A percentile compares a stretch with the other conserved stretches of the same genome.
Evolutionary conservation across 306 rosid species (phyloP).

Genomic region (Cyclanthera cordifolia): DNA sequence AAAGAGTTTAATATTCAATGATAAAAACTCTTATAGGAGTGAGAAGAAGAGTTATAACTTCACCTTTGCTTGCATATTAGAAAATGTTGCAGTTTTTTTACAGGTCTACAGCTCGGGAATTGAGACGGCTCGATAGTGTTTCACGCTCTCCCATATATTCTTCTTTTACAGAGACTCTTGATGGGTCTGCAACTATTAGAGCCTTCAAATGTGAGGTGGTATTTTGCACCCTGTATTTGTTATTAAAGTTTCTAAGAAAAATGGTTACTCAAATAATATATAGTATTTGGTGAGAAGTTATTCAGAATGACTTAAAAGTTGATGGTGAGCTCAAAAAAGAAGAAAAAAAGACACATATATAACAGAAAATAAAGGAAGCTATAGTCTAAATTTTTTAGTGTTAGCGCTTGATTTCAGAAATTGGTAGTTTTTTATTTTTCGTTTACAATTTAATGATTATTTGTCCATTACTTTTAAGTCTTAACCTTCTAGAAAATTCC

Average conservation of each 20-base stretch:
- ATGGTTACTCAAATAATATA: not conserved
- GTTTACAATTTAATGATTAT: not conserved
- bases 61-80: conserved; percentile 7
- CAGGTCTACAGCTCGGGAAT: conserved; percentile 91
- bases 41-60: not conserved
- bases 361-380: not conserved
- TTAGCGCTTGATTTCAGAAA: not conserved
- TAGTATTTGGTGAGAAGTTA: not conserved
- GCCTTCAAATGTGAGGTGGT: conserved; percentile 81
- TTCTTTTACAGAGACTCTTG: conserved; percentile 85
- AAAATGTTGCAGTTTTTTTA: conserved; percentile 57
- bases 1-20: no score
- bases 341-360: not conserved
- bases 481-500: not conserved
- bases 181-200: conserved; percentile 77
- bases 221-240: not conserved
- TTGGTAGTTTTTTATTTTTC: not conserved
- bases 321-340: not conserved
- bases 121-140: conserved; percentile 86
- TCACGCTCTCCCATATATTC: conserved; percentile 95
- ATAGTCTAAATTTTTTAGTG: not conserved
- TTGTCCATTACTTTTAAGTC: not conserved
- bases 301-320: not conserved
- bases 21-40: no score
- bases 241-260: not conserved